A percentile compares a stretch with the other conserved stretches of the same genome.
These are phyloP conservation scores for Phytophthora agathidicida DNA, from an alignment of 352 stramenopile species.

Conservation along the genomic window DNA sequence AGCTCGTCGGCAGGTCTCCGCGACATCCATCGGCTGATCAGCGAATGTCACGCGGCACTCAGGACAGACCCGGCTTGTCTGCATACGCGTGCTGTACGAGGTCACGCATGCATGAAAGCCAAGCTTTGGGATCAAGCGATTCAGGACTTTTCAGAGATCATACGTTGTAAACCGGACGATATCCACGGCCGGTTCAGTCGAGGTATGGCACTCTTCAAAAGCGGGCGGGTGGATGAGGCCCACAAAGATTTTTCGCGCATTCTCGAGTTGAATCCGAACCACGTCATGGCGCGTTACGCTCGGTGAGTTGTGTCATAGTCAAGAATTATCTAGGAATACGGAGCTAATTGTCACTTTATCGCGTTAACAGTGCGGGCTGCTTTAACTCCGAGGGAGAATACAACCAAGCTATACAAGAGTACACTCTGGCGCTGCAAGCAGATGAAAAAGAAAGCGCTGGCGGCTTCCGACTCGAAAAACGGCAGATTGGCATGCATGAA, in stretches of 20 bases:
- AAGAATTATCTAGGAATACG: too few species aligned
- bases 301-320: too few species aligned
- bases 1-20: conserved; percentile 28
- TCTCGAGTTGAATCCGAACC: conserved; percentile 68
- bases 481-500: conserved; percentile 27
- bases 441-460: conserved; percentile 59
- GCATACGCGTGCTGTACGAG: conserved; percentile 62
- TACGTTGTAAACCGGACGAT: conserved; percentile 56
- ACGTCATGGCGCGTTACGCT: conserved; percentile 83
- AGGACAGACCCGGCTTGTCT: conserved; percentile 53
- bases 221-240: conserved; percentile 51
- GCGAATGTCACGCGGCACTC: conserved; percentile 56
- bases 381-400: conserved; percentile 78
- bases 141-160: conserved; percentile 60
- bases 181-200: conserved; percentile 72
- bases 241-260: conserved; percentile 71
- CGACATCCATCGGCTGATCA: conserved; percentile 65
- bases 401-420: conserved; percentile 76
- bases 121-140: conserved; percentile 66
- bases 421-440: conserved; percentile 70
- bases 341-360: not conserved
- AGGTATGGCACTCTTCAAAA: conserved; percentile 75
- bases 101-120: conserved; percentile 74
- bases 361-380: conserved; percentile 52
- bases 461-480: conserved; percentile 30